Evolutionary conservation across 106 monocot species (phyloP), one percentile per base, ranked within the genome.

Genomic region (Acanthochlamys bracteata): DNA sequence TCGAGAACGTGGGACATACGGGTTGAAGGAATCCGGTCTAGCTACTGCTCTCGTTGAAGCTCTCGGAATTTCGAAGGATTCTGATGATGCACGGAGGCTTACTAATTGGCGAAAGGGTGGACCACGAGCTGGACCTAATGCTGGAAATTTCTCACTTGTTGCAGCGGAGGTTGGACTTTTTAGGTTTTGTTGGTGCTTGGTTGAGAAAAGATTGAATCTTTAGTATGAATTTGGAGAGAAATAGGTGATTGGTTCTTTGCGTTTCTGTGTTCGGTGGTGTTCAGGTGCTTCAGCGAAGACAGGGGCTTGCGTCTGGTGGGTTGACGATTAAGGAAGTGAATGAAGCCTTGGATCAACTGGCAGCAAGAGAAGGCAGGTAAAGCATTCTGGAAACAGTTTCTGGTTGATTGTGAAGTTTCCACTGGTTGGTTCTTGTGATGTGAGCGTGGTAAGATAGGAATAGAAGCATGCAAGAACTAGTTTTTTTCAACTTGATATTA

Each of bases 21-120:
- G 96, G 42, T 80, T 98, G 45, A 91, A 92, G 72, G 88, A 98
- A 74, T 80, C 83, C 41, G 65, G 80, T 25, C 80, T 98, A 49
- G 96, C 96, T 25, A 45, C 61, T 49, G 76, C 69, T 59, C 76
- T 98, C 59, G 76, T 98, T 41, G 91, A 91, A 14, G 91, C 96
- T 40, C 78, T 98, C 61, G 91, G 84, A 42, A 72, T 91, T 64
- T 67, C 96, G 64, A 98, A 75, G 77, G 88, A 98, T 65, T 98
- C 96, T 12, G 83, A 88, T 13, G 91, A 98, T 66, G 96, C 91
- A 22, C 67, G 78, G 8, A 79, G 80, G 20, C 85, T 98, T 53
- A 51, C 83, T 69, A 92, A 98, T 57, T 98, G 96, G 96, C 76
- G 96, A 13, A 88, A 81, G 55, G 96, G 91, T 20, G 96, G 91